Evolutionary conservation across 2,329 filamentous ascomycete genomes (phyloP).

Genomic region (Xylariaceae sp.): DNA sequence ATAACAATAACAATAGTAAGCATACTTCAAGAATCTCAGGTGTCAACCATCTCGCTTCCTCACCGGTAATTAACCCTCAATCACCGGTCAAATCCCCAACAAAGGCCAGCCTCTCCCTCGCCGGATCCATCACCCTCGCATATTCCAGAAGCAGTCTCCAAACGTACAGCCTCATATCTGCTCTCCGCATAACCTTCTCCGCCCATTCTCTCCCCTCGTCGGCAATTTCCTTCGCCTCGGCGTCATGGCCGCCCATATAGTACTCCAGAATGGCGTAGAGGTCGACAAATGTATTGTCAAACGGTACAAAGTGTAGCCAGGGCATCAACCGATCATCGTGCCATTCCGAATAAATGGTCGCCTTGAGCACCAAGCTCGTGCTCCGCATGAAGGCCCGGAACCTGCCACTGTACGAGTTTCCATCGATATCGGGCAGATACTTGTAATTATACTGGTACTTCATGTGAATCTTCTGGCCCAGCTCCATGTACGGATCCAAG

Average conservation of each 20-base stretch:
- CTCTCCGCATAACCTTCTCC: conserved; percentile 53
- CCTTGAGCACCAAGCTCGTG: conserved; percentile 62
- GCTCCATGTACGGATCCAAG: conserved; percentile 33
- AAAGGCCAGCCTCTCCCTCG: conserved; percentile 41
- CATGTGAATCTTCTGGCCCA: conserved; percentile 36
- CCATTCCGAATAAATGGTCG: conserved; percentile 69
- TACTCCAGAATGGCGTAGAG: conserved; percentile 61
- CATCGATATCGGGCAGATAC: conserved; percentile 65
- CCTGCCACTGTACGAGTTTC: conserved; percentile 59
- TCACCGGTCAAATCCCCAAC: conserved; percentile 36
- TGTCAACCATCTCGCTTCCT: not conserved
- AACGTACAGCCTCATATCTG: conserved; percentile 63
- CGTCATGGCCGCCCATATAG: conserved; percentile 48
- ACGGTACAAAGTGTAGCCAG: conserved; percentile 68
- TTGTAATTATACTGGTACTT: conserved; percentile 52
- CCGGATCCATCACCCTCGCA: conserved; percentile 37
- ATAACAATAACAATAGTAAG: too few species aligned
- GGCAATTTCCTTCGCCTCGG: conserved; percentile 55
- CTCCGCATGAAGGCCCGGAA: conserved; percentile 59
- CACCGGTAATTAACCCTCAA: not conserved
- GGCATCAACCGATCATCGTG: conserved; percentile 63
- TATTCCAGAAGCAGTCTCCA: conserved; percentile 56
- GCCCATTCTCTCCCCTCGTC: conserved; percentile 56
- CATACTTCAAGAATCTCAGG: too few species aligned
- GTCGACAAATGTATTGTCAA: conserved; percentile 64